Percentiles rank a stretch among this genome's conserved stretches.
These are phyloP conservation scores for Fusarium pseudograminearum DNA, from an alignment of 2,329 filamentous ascomycete genomes.

Conservation along the genomic window DNA sequence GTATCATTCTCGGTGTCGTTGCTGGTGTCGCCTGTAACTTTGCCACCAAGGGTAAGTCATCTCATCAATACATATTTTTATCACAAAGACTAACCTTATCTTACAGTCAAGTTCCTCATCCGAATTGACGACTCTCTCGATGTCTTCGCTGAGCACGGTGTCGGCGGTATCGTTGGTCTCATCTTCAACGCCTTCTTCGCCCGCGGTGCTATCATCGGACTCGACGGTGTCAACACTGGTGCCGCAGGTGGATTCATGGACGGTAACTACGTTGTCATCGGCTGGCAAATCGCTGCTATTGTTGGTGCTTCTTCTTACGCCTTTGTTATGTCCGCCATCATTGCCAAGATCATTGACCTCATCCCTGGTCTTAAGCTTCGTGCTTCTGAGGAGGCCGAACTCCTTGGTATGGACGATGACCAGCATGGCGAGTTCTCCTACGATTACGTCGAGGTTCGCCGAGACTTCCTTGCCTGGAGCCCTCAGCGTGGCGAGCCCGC, in stretches of 20 bases:
- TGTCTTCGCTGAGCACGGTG: slow-evolving; percentile 77
- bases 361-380: slow-evolving; percentile 84
- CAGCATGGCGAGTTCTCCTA: slow-evolving; percentile 92
- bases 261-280: slow-evolving; percentile 78
- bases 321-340: slow-evolving; percentile 78
- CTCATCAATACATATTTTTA: neutral
- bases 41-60: slow-evolving; percentile 66
- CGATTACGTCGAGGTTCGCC: slow-evolving; percentile 89
- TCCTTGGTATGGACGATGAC: slow-evolving; percentile 90
- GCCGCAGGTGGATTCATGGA: slow-evolving; percentile 78
- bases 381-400: slow-evolving; percentile 83
- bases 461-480: slow-evolving; percentile 90
- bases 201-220: slow-evolving; percentile 76
- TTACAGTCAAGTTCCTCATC: slow-evolving; percentile 69
- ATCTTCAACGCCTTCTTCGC: slow-evolving; percentile 81
- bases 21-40: slow-evolving; percentile 77
- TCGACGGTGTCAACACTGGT: slow-evolving; percentile 81
- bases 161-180: slow-evolving; percentile 76
- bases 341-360: slow-evolving; percentile 80
- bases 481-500: slow-evolving; percentile 76
- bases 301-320: slow-evolving; percentile 73
- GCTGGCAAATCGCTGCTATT: slow-evolving; percentile 84
- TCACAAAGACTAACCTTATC: slow-evolving; percentile 9
- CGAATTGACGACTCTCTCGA: slow-evolving; percentile 78
- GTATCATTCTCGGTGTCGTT: slow-evolving; percentile 73